phyloP scores from a whole-genome alignment of 768 basidiomycete species.

The Podaxis sp. region DNA sequence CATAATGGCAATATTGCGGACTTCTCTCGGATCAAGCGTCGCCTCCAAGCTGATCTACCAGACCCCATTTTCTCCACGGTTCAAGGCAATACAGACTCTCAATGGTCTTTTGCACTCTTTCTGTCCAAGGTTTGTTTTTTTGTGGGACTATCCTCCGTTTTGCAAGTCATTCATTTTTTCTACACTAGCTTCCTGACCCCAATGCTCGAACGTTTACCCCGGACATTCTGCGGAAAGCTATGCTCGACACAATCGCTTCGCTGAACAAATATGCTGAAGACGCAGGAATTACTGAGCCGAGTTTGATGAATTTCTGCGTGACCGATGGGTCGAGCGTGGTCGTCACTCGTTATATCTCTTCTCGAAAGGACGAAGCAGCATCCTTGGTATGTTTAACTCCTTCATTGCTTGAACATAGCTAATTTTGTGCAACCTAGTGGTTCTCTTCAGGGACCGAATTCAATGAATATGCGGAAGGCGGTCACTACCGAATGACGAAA shows the following conservation, averaged over 20 bases:
- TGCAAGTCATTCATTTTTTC: constrained; percentile 3
- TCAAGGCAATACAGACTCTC: constrained; percentile 94
- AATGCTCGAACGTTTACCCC: constrained; percentile 73
- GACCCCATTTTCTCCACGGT: constrained; percentile 86
- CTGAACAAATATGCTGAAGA: constrained; percentile 76
- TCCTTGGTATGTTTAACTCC: constrained; percentile 53
- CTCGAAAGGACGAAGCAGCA: constrained; percentile 86
- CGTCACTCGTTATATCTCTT: constrained; percentile 93
- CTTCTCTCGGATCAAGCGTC: constrained; percentile 77
- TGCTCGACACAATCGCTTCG: constrained; percentile 81
- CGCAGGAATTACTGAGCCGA: constrained; percentile 76
- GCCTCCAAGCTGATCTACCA: constrained; percentile 66
- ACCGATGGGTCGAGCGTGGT: constrained; percentile 94
- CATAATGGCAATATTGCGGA: constrained; percentile 94
- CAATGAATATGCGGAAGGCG: constrained; percentile 82
- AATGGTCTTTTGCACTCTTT: constrained; percentile 95
- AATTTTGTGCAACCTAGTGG: constrained; percentile 46
- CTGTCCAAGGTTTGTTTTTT: constrained; percentile 61
- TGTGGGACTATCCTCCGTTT: neutral
- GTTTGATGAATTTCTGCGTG: constrained; percentile 92
- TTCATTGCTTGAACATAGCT: neutral
- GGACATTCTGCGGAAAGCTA: constrained; percentile 69
- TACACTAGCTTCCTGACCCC: constrained; percentile 68
- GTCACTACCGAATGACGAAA: constrained; percentile 94
- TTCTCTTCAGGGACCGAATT: constrained; percentile 95